Evolutionary conservation across 805 yeast species (phyloP), one percentile per base, ranked within the genome.

Genomic region (Candida methanosorbosa): DNA sequence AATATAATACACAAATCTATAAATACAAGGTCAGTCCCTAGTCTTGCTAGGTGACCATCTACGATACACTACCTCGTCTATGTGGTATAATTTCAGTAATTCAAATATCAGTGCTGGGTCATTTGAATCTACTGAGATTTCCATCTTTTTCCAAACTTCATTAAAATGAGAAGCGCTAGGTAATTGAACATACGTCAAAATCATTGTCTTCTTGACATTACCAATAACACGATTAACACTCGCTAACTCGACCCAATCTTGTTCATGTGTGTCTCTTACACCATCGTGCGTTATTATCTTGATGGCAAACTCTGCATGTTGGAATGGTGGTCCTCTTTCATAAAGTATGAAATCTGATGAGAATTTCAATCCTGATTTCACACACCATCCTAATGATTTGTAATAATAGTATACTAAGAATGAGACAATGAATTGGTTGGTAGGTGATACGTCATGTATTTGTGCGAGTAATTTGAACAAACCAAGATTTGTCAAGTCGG

Each of bases 321-420:
- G 76, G 54, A 88, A 86, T 2, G 97, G 97, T 8, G 97, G 98
- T 0, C 99, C 99, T 38, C 90, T 66, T 35, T 80, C 75, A 55
- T 92, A 92, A 5, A 92, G 63, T 8, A 92, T 59, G 56, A 64
- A 81, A 48, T 88, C 94, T n/a, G 83, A 72, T 2, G 96, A 95
- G 56, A 92, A 92, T 56, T 92, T 92, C 37, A 87, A 72, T 0
- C 97, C 98, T 0, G 88, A 74, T 38, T 94, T 68, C 3, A 81
- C 92, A 63, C 97, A 90, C 97, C 97, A 92, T 0, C 97, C 97
- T 18, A 75, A 67, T 0, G 95, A 78, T 34, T 94, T 68, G 57
- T 77, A 88, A 53, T 90, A 87, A 50, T 86, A 94, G 49, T 88
- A 90, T 1, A 73, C 88, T 5, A 75, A 77, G 47, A 82, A 90